Base-by-base conservation (phyloP, 1,139 yeast genomes). In the Debaryomyces sp. region DNA sequence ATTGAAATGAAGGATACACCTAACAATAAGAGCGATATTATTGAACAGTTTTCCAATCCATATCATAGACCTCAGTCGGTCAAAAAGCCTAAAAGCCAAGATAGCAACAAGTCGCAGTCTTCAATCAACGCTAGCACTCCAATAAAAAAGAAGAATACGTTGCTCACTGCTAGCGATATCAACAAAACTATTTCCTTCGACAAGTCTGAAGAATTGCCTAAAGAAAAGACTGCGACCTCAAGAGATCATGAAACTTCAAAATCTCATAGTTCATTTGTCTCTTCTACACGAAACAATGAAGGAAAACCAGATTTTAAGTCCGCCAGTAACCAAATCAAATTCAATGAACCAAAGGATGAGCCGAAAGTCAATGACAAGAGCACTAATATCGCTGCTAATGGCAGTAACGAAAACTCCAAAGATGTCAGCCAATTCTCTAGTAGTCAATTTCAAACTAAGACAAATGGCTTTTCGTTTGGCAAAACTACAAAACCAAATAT, bases 21-120 rank as follows among this genome's bases (percentile, higher is more conserved):
- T 6, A 41, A 34, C 4, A 51, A 46, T 18, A 44, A 43, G 46
- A n/a, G 5, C 38, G 43, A 34, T 17, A 41, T 27, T 5, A 22
- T 64, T 12, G 63, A 70, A 47, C 69, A 70, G 39, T 75, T 78
- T 50, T 71, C 82, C 5, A 83, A 82, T 54, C 87, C 88, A 0
- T 82, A 81, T 60, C 70, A 82, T 3, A 58, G 72, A 2, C 63
- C 52, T 22, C 55, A 49, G 24, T 52, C 62, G 17, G 59, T 58
- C 41, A 65, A 62, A 46, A 56, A 59, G 49, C 54, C 52, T 40
- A 60, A 52, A 44, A 45, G 49, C 10, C 35, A 46, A 34, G 43
- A 33, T 21, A 13, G 17, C 10, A 27, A 33, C 5, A 22, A n/a
- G n/a, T 18, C 38, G 12, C 15, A 33, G 8, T 17, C 21, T 12